Percentiles rank a stretch among this genome's conserved stretches.
Evolutionary conservation across 139 green algal genomes (phyloP).

Genomic region (Astrephomene gubernaculifera): DNA sequence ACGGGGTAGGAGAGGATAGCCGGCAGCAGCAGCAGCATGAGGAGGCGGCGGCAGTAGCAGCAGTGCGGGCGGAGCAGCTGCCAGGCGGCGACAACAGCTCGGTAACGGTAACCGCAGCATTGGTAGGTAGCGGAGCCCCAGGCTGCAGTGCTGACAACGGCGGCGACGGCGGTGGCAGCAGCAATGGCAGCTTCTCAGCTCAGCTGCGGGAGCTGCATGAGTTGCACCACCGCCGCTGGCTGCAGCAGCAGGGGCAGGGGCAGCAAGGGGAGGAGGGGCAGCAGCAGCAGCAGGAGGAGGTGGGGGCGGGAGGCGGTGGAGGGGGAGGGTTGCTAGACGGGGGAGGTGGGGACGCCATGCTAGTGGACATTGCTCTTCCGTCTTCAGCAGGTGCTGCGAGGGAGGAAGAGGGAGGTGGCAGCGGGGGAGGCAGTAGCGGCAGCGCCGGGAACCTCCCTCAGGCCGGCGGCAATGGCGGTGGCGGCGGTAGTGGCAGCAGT

Average conservation of each 20-base stretch:
- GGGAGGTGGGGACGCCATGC: not conserved
- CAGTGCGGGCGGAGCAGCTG: not conserved
- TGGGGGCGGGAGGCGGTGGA: too few relatives aligned
- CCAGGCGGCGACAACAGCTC: not conserved
- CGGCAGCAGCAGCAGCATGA: not conserved
- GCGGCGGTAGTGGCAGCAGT: not conserved
- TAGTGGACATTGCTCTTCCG: not conserved
- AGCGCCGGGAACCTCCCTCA: too few relatives aligned
- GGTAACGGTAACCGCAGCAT: too few relatives aligned
- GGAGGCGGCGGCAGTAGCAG: not conserved
- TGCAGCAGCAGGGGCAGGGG: conserved; percentile 37
- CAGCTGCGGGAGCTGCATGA: conserved; percentile 1
- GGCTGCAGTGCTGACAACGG: not conserved
- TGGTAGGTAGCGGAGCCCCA: too few relatives aligned
- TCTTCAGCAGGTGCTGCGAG: not conserved
- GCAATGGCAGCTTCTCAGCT: not conserved
- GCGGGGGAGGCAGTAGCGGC: not conserved
- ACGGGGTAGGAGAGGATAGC: not conserved
- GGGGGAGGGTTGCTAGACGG: not conserved
- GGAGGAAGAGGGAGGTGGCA: not conserved
- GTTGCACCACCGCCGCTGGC: conserved; percentile 8
- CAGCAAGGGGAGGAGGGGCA: not conserved
- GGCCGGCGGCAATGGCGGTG: not conserved
- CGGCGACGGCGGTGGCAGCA: not conserved
- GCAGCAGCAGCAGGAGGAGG: not conserved